A percentile compares a stretch with the other conserved stretches of the same genome.
Conservation (phyloP, 352 stramenopile genomes). For the Phytopythium aichiense region DNA sequence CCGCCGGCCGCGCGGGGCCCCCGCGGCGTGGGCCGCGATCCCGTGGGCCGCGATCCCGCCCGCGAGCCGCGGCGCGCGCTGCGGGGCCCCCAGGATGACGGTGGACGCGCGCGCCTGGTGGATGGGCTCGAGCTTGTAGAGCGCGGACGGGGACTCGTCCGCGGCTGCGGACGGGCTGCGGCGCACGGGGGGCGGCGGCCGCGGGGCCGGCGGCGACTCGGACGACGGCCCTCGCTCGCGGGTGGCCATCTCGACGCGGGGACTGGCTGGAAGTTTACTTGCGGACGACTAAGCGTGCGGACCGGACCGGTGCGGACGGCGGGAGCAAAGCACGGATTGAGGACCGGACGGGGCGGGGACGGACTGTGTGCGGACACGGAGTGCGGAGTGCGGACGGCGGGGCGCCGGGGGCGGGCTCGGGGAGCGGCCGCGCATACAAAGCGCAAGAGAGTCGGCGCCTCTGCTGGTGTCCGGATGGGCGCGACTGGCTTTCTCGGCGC, state of each 20-base stretch:
- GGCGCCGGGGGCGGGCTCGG: no score
- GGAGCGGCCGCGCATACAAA: no score
- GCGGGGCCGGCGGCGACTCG: background rate
- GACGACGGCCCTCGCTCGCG: background rate
- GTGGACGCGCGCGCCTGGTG: constrained; percentile 7
- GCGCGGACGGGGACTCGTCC: constrained; percentile 11
- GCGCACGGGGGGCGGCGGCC: background rate
- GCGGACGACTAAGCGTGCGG: no score
- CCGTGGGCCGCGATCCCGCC: constrained; percentile 9
- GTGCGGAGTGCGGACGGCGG: no score
- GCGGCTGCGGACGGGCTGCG: background rate
- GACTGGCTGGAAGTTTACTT: no score
- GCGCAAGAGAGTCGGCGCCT: no score
- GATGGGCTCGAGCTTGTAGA: constrained; percentile 28
- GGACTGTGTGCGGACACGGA: no score
- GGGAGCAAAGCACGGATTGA: no score
- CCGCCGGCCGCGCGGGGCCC: constrained; percentile 22
- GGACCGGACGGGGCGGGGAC: no score
- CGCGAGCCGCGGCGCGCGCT: constrained; percentile 1
- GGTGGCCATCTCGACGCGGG: background rate
- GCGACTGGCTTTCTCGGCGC: no score
- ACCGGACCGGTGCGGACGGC: no score
- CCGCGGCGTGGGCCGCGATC: constrained; percentile 7
- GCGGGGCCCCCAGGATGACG: constrained; percentile 18
- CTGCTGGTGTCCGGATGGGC: no score